Evolutionary conservation across 75 land plant genomes (phyloP).

Genomic region (Cunninghamia lanceolata): DNA sequence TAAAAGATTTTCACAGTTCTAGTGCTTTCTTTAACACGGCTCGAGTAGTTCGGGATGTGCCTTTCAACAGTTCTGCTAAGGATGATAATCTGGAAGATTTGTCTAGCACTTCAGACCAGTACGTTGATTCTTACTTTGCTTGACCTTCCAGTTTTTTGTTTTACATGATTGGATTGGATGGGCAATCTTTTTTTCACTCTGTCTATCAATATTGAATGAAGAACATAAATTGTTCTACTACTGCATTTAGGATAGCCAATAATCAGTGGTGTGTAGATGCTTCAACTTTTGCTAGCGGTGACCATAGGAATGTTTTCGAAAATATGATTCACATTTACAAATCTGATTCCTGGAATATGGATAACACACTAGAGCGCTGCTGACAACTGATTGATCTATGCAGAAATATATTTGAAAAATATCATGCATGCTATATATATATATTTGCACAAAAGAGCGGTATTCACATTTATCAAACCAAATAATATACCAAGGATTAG

Average conservation of each 20-base stretch:
- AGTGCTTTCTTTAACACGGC: constrained; percentile 17
- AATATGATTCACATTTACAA: not conserved
- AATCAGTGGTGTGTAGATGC: not conserved
- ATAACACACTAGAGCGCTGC: not conserved
- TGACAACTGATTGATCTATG: not conserved
- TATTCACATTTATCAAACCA: no score
- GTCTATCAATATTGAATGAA: not conserved
- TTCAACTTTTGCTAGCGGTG: not conserved
- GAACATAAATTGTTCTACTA: not conserved
- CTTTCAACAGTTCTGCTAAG: constrained; percentile 29
- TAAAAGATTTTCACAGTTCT: constrained; percentile 29
- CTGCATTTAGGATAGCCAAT: not conserved
- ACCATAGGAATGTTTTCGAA: not conserved
- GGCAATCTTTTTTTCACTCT: not conserved
- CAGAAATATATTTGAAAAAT: not conserved
- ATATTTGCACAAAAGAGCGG: no score
- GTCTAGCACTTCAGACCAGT: constrained; percentile 40
- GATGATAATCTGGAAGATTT: constrained; percentile 35
- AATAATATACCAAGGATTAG: not conserved
- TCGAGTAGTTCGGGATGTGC: constrained; percentile 43
- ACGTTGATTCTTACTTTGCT: constrained; percentile 13
- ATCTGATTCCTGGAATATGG: not conserved
- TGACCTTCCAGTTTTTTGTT: not conserved
- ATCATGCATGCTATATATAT: no score
- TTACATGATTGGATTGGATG: constrained; percentile 2